These are phyloP conservation scores for Tricholoma terreum DNA, from an alignment of 768 basidiomycete genomes.

Conservation along the genomic window DNA sequence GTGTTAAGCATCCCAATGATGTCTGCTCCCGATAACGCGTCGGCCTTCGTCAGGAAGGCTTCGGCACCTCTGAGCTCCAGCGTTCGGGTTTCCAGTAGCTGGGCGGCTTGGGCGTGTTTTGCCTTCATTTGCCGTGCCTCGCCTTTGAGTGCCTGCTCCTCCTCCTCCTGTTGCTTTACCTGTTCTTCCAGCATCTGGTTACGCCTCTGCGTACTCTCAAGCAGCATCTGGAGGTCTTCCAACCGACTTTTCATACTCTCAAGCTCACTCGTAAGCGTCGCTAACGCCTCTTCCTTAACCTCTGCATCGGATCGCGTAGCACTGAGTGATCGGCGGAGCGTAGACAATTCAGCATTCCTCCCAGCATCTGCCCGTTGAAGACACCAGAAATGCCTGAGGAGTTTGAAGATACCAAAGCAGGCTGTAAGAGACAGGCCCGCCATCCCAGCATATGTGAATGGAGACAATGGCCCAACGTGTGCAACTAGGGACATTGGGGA, in stretches of 20 bases:
- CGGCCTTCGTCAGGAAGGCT: slow-evolving; percentile 41
- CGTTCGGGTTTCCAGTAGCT: slow-evolving; percentile 17
- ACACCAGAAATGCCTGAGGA: slow-evolving; percentile 19
- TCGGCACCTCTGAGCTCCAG: slow-evolving; percentile 43
- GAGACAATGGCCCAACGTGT: slow-evolving; percentile 11
- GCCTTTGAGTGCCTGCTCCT: slow-evolving; percentile 2
- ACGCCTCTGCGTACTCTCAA: slow-evolving; percentile 6
- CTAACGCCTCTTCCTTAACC: slow-evolving; percentile 16
- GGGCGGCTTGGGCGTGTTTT: slow-evolving; percentile 12
- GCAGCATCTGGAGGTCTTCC: slow-evolving; percentile 8
- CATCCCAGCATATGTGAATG: slow-evolving; percentile 24
- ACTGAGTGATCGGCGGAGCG: slow-evolving; percentile 13
- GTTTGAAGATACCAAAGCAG: slow-evolving; percentile 26
- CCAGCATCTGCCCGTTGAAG: not conserved
- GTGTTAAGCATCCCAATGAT: slow-evolving; percentile 40
- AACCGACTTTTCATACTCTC: slow-evolving; percentile 12
- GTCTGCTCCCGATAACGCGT: slow-evolving; percentile 41
- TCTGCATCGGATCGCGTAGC: slow-evolving; percentile 10
- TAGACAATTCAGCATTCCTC: slow-evolving; percentile 11
- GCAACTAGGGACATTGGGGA: slow-evolving; percentile 13
- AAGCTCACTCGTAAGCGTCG: slow-evolving; percentile 14
- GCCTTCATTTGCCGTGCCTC: slow-evolving; percentile 4
- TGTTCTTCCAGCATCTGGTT: slow-evolving; percentile 9
- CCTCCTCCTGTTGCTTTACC: slow-evolving; percentile 6
- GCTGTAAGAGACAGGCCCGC: slow-evolving; percentile 29